Evolutionary conservation across 441 rosid species (phyloP).

Genomic region (Daphne laureola): DNA sequence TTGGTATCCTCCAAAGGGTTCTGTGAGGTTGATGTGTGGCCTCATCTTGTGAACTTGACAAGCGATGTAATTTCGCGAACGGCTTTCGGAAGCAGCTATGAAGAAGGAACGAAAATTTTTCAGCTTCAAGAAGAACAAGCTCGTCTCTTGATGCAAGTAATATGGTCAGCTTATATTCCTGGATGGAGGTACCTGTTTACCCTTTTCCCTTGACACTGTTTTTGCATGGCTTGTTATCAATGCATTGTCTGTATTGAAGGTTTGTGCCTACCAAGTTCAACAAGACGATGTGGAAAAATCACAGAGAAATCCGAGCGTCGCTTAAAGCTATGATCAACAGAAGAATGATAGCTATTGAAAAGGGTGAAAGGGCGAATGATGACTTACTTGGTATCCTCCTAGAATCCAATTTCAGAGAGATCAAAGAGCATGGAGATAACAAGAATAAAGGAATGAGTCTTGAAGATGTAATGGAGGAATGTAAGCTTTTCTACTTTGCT

Average conservation of each 20-base stretch:
- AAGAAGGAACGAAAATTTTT: slow-evolving; percentile 19
- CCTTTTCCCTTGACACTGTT: neutral
- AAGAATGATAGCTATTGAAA: slow-evolving; percentile 14
- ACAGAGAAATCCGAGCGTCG: slow-evolving; percentile 8
- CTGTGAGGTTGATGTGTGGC: slow-evolving; percentile 24
- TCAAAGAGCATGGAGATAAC: slow-evolving; percentile 15
- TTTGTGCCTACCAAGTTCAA: slow-evolving; percentile 17
- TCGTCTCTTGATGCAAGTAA: slow-evolving; percentile 8
- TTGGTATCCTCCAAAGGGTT: slow-evolving; percentile 1
- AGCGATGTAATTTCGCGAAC: slow-evolving; percentile 26
- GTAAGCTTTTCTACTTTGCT: slow-evolving; percentile 24
- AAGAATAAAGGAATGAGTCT: neutral
- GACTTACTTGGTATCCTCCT: slow-evolving; percentile 33
- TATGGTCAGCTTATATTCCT: slow-evolving; percentile 12
- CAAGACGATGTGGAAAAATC: slow-evolving; percentile 17
- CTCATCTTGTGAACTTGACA: slow-evolving; percentile 18
- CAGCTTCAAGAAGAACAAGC: slow-evolving; percentile 17
- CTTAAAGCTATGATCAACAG: slow-evolving; percentile 15
- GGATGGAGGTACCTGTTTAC: slow-evolving; percentile 11
- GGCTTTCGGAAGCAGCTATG: slow-evolving; percentile 28
- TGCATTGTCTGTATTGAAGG: slow-evolving; percentile 2
- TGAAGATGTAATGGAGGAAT: slow-evolving; percentile 16
- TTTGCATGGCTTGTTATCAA: neutral
- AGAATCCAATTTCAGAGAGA: slow-evolving; percentile 29
- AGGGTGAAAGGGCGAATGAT: slow-evolving; percentile 20